phyloP scores from a whole-genome alignment of 306 rosid genomes.

The Gastrolobium bilobum region DNA sequence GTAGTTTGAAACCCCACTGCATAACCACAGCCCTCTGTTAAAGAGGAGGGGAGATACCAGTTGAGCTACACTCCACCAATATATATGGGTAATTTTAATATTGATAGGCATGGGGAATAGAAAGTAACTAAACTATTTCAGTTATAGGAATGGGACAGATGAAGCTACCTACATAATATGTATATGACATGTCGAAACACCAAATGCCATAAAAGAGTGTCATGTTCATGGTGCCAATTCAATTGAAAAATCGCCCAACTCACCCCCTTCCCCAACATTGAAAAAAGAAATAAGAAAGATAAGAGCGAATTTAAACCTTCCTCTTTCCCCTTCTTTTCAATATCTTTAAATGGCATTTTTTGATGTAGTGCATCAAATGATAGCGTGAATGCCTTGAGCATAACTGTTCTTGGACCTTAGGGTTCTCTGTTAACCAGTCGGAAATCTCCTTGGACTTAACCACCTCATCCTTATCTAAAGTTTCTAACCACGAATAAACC shows the following conservation, averaged over 20 bases:
- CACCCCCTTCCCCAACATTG: not conserved
- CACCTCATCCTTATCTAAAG: slow-evolving; percentile 79
- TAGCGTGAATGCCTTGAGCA: slow-evolving; percentile 89
- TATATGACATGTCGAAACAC: not conserved
- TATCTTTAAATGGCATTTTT: slow-evolving; percentile 94
- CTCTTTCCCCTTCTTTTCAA: slow-evolving; percentile 82
- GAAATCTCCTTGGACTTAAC: slow-evolving; percentile 92
- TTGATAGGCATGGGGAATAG: not conserved
- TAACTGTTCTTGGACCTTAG: slow-evolving; percentile 75
- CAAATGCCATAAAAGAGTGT: not conserved
- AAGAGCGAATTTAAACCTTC: slow-evolving; percentile 62
- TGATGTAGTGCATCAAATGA: slow-evolving; percentile 92
- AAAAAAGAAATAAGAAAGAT: not conserved
- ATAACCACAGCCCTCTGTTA: slow-evolving; percentile 3
- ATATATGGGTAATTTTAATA: not conserved
- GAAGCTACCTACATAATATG: slow-evolving; percentile 17
- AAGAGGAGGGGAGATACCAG: slow-evolving; percentile 9
- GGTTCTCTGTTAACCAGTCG: slow-evolving; percentile 87
- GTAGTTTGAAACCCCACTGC: not conserved
- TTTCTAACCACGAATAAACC: slow-evolving; percentile 89
- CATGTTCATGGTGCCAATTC: slow-evolving; percentile 8
- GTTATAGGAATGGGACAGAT: not conserved
- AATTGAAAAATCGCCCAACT: slow-evolving; percentile 5
- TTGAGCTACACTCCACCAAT: not conserved
- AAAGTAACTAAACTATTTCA: slow-evolving; percentile 18